Conservation (phyloP, 1,139 yeast genomes). For the Hanseniaspora uvarum region DNA sequence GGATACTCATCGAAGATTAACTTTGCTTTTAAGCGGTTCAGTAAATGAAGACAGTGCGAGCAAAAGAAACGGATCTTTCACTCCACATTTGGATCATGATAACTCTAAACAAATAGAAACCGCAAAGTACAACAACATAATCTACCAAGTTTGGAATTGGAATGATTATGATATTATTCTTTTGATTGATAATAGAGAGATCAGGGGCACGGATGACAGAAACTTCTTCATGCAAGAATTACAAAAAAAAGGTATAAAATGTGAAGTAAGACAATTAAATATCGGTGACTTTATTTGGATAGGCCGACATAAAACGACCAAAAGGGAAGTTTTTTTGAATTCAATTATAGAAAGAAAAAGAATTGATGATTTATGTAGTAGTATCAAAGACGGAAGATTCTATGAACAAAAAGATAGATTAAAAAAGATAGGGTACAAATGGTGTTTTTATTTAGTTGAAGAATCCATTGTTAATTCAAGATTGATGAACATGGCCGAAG, state of each 20-base stretch:
- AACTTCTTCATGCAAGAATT: slow-evolving; percentile 54
- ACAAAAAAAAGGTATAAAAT: slow-evolving; percentile 39
- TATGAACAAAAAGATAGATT: slow-evolving; percentile 76
- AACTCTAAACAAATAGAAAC: background rate
- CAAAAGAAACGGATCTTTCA: background rate
- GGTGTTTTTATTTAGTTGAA: slow-evolving; percentile 74
- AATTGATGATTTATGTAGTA: slow-evolving; percentile 69
- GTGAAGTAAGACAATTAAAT: slow-evolving; percentile 51
- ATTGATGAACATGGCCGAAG: slow-evolving; percentile 44
- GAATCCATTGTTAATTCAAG: slow-evolving; percentile 43
- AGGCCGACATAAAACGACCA: slow-evolving; percentile 52
- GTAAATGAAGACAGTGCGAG: background rate
- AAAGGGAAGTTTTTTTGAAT: slow-evolving; percentile 60
- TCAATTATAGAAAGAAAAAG: slow-evolving; percentile 81
- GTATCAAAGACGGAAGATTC: slow-evolving; percentile 81
- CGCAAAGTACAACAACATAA: slow-evolving; percentile 24
- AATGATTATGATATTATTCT: slow-evolving; percentile 50
- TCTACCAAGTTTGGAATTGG: slow-evolving; percentile 42
- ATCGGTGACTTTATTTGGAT: slow-evolving; percentile 90
- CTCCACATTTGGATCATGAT: background rate
- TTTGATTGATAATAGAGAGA: slow-evolving; percentile 73
- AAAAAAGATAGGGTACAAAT: slow-evolving; percentile 53
- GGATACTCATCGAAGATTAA: background rate
- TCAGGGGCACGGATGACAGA: slow-evolving; percentile 49
- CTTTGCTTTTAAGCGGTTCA: background rate